Base-by-base conservation (phyloP, 495 filamentous ascomycete genomes). In the Usnea hakonensis region DNA sequence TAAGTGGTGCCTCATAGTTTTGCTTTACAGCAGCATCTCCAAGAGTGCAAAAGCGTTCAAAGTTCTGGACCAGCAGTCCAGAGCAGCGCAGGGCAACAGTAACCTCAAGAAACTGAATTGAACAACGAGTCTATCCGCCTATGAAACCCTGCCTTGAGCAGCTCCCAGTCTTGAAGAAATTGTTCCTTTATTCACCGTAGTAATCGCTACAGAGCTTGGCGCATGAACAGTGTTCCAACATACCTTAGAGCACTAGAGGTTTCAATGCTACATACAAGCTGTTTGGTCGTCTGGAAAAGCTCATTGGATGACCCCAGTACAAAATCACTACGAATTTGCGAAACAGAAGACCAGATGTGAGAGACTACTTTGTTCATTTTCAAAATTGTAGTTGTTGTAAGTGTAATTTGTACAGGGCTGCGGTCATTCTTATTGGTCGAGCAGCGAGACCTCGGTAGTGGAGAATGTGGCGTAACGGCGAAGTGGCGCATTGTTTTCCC, bases 1-100 rank as follows among this genome's bases (percentile, higher is more conserved):
- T 59, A 69, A 77, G 71, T 65, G 40, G 36, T 3, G 19, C 43
- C 33, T 19, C 28, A 23, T 65, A 85, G 83, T 80, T 61, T 82
- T 85, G 58, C 71, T 86, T 26, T 75, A 71, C 19, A 73, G 77
- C 37, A 85, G 83, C 63, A 70, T 81, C 28, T 68, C 68, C 13
- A 72, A 75, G 10, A 75, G 79, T 35, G 79, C 79, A 33, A 69
- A 69, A 53, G 82, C 79, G 0, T 73, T 85, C 41, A 69, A 71
- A 44, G 67, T 68, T 26, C 67, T 81, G 40, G 73, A 78, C 17
- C 74, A 66, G 62, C 68, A 74, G 46, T 71, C 73, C 35, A 70
- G 62, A 38, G 60, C 41, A 19, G 55, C 71, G n/a, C 54, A 55
- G 36, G 50, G 52, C 36, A 67, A 72, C 57, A 70, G 68, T n/a